Evolutionary conservation across 1,284 basidiomycete species (phyloP), one percentile per base, ranked within the genome.

Genomic region (Ustilago vetiveriae): DNA sequence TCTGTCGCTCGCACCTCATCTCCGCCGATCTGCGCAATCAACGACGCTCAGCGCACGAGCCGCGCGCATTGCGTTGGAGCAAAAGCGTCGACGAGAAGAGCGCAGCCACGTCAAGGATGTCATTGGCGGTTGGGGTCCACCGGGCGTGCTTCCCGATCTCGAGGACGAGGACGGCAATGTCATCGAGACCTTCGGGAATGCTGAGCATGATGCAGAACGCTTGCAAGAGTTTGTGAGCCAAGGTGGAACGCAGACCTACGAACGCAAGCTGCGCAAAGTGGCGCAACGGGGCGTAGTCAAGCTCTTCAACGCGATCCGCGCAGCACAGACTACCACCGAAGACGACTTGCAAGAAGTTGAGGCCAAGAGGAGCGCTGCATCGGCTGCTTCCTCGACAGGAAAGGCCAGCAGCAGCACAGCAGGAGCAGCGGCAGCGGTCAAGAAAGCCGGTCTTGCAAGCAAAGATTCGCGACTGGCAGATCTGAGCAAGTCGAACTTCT

Each of bases 201-300:
- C 46, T 2, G 52, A 55, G 3, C 59, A 69, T 33, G 64, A 70
- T 9, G 44, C 40, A 3, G 53, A 55, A 23, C 49, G 50, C 40
- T 22, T 59, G 38, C 41, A 50, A 17, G 74, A 54, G 13, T 80
- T 72, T 43, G 43, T 56, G 10, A 49, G 65, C 14, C 50, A 78
- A 47, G 79, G 77, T 3, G 79, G 77, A 16, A 58, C 58, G n/a
- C 60, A 72, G 58, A 66, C 62, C 7, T 78, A 79, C 40, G 79
- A 81, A 50, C 59, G 74, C 8, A 65, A 73, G 37, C 53, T 81
- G 42, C 56, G 78, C 21, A 81, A 81, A 50, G 77, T 78, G 27
- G 79, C 79, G 1, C 79, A 80, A 50, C 67, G 79, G 16, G 79
- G 79, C 67, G 76, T 81, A 4, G 80, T 81, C 44, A 81, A 81